Evolutionary conservation across 148 eudicot genomes (phyloP), one percentile per base, ranked within the genome.

Genomic region (Heliosperma pusillum): DNA sequence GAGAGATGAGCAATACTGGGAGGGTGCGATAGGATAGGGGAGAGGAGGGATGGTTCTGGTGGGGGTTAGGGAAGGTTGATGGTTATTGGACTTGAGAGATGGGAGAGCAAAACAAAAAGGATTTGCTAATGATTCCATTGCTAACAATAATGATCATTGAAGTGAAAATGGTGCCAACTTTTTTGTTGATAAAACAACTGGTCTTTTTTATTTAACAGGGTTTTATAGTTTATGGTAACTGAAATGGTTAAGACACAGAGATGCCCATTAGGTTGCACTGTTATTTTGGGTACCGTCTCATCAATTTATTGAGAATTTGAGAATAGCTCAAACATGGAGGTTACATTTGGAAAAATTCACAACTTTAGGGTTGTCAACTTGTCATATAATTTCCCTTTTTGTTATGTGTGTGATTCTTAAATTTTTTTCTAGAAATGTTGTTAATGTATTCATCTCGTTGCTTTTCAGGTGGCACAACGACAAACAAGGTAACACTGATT

Each of bases 401-500:
- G 24, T 25, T 27, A 19, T 27, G n/a, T 24, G 27, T 0, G 15
- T 20, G 72, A 47, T 76, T 24, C 61, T 52, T 56, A 33, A 50
- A n/a, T n/a, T n/a, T 50, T 50, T 50, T 16, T 50, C 3, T 50
- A 60, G 87, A 56, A 29, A 83, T 85, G 87, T 76, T 70, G 57
- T 44, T 36, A 33, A 63, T 56, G 52, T 40, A 76, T 76, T 66
- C 53, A 70, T 52, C 65, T 24, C 70, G 16, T 72, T 30, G 69
- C 63, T 82, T 68, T 72, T 60, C 85, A 95, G 99, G 94, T 80
- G 85, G 83, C 36, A 75, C 86, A 60, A 66, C 83, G 29, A 79
- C 75, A 19, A 45, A 73, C 71, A 92, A 95, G 97, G 99, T 95
- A 90, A 66, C 86, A 78, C 74, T 74, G 80, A 82, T 78, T 73